Conservation (phyloP, 768 basidiomycete genomes). For the Phlebiopsis flavidoalba region DNA sequence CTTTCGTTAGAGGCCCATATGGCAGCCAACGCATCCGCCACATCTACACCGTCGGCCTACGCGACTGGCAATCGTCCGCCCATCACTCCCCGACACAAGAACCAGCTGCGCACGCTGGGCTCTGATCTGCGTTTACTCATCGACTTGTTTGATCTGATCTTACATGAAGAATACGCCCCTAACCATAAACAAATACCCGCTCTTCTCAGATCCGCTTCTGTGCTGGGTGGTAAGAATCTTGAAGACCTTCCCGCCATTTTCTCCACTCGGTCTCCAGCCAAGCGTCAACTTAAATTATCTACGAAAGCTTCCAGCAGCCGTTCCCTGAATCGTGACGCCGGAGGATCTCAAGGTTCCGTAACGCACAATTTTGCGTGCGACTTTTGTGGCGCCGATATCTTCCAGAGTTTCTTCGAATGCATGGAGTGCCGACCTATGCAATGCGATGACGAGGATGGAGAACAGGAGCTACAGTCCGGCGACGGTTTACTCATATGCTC, state of each 20-base stretch:
- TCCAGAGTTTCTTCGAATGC: slow-evolving; percentile 79
- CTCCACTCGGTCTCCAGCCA: background rate
- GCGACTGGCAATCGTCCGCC: background rate
- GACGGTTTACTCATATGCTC: slow-evolving; percentile 57
- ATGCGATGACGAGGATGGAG: slow-evolving; percentile 4
- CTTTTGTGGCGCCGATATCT: slow-evolving; percentile 79
- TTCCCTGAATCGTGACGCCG: background rate
- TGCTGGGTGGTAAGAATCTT: background rate
- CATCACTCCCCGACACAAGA: background rate
- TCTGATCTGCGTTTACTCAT: slow-evolving; percentile 13
- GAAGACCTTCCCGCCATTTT: background rate
- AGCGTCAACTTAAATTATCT: slow-evolving; percentile 1
- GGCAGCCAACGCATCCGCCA: background rate
- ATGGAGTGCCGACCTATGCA: slow-evolving; percentile 29
- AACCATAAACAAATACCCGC: slow-evolving; percentile 14
- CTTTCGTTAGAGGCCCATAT: background rate
- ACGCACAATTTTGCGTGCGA: slow-evolving; percentile 48
- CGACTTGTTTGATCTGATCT: slow-evolving; percentile 19
- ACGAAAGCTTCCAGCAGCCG: background rate
- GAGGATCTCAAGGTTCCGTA: background rate
- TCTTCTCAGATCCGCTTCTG: slow-evolving; percentile 14
- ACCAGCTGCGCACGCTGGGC: background rate
- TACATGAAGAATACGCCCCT: slow-evolving; percentile 18
- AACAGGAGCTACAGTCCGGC: slow-evolving; percentile 18
- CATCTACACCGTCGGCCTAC: background rate